These are phyloP conservation scores for Boletus fagicola DNA, from an alignment of 768 basidiomycete species.

Conservation along the genomic window DNA sequence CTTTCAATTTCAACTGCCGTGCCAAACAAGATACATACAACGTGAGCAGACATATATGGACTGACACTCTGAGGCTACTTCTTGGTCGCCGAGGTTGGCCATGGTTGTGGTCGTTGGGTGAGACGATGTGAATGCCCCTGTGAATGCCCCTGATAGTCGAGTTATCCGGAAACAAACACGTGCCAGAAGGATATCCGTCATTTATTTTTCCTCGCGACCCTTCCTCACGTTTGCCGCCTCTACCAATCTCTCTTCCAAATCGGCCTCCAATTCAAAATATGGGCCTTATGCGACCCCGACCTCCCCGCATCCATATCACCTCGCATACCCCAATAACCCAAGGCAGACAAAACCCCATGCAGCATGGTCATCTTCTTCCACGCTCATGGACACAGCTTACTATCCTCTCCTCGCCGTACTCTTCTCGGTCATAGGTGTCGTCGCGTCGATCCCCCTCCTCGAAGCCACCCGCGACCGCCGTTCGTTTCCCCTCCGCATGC, in stretches of 20 bases:
- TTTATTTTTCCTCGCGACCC: too few species aligned
- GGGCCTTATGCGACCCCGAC: slow-evolving; percentile 34
- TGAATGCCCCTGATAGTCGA: background rate
- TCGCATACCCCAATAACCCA: slow-evolving; percentile 40
- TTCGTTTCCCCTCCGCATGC: too few species aligned
- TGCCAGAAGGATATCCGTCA: too few species aligned
- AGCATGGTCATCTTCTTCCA: slow-evolving; percentile 49
- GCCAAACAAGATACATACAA: too few species aligned
- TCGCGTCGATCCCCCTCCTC: slow-evolving; percentile 32
- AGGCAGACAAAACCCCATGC: slow-evolving; percentile 30
- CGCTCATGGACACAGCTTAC: slow-evolving; percentile 16
- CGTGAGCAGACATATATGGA: too few species aligned
- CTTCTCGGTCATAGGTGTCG: slow-evolving; percentile 3
- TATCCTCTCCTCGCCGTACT: slow-evolving; percentile 16
- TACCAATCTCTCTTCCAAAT: slow-evolving; percentile 8
- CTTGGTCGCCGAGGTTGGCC: slow-evolving; percentile 10
- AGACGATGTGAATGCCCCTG: too few species aligned
- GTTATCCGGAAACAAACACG: too few species aligned
- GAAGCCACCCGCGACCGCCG: slow-evolving; percentile 26
- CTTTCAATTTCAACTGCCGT: too few species aligned
- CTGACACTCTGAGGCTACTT: slow-evolving; percentile 21
- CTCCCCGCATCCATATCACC: slow-evolving; percentile 31
- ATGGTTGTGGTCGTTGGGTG: slow-evolving; percentile 4
- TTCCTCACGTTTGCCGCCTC: too few species aligned
- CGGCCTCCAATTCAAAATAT: slow-evolving; percentile 19